Evolutionary conservation across 768 basidiomycete species (phyloP).

Genomic region (Mycena maculata): DNA sequence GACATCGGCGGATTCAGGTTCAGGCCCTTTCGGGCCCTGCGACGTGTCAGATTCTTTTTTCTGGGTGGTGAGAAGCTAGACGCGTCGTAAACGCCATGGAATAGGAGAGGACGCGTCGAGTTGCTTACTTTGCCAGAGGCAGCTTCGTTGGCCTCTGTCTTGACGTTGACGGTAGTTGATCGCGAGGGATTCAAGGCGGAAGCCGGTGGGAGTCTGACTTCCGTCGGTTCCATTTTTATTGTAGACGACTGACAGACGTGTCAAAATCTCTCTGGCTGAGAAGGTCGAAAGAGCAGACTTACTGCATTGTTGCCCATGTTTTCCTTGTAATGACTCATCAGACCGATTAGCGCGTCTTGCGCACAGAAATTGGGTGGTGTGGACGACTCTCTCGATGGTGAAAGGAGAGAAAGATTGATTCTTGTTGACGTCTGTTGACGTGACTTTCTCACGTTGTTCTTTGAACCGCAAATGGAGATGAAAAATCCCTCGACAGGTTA

Average conservation of each 20-base stretch:
- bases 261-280: background rate
- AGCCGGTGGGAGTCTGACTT: constrained; percentile 14
- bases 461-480: background rate
- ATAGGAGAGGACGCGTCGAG: background rate
- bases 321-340: constrained; percentile 33
- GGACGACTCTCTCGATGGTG: background rate
- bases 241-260: constrained; percentile 30
- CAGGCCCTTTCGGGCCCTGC: background rate
- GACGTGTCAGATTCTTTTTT: background rate
- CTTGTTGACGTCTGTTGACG: background rate
- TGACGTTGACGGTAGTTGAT: constrained; percentile 37
- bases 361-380: background rate
- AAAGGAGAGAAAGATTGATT: constrained; percentile 11
- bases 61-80: background rate
- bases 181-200: constrained; percentile 11
- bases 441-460: constrained; percentile 3
- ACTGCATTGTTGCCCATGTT: constrained; percentile 33
- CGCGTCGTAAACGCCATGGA: background rate
- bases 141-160: constrained; percentile 39
- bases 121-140: background rate
- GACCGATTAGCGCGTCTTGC: constrained; percentile 6
- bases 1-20: constrained; percentile 3
- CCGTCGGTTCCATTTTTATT: constrained; percentile 28
- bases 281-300: background rate
- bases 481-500: background rate